Base-by-base conservation (phyloP, 192 early-diverging fungal species). In the Dispira simplex region DNA sequence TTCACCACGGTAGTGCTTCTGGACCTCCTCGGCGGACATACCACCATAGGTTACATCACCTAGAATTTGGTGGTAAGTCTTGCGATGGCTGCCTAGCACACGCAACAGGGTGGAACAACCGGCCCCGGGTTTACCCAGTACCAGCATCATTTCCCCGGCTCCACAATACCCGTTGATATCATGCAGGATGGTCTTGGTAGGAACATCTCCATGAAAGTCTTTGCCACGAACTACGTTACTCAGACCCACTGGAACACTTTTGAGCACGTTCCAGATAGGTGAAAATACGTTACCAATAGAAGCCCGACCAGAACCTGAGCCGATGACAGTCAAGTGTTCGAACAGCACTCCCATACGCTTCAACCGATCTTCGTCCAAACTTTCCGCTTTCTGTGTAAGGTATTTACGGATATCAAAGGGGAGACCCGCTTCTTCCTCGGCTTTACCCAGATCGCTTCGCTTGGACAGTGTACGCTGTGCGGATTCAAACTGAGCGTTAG, bases 101-200 rank as follows among this genome's bases (percentile, higher is more conserved):
- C 81, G 74, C n/a, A 88, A 71, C 45, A 88, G 62, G 18, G 84
- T 76, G 2, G 81, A 81, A 63, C 83, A 84, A 46, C 86, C 86
- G 3, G 84, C 77, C 46, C 84, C 86, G 39, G 86, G 86, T 12
- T 83, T 75, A 48, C 86, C 86, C 20, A 88, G 74, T 11, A 87
- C 81, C 44, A 87, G 69, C 5, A 80, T 63, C 80, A 85, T 81
- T 62, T 88, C 83, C 12, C 86, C 84, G 20, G 80, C 77, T 55
- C 82, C 77, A 59, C 77, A 67, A 63, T 76, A 80, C 4, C 86
- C 86, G 46, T 65, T 80, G 57, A 79, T 63, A 13, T 72, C 67
- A 21, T 73, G 64, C n/a, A 88, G 68, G 54, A 88, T 86, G 5
- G 47, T 32, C 55, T 62, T 62, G 59, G 59, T 62, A 39, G 32